Conservation (phyloP, 352 stramenopile species). For the Pythium rhizo-oryzae region DNA sequence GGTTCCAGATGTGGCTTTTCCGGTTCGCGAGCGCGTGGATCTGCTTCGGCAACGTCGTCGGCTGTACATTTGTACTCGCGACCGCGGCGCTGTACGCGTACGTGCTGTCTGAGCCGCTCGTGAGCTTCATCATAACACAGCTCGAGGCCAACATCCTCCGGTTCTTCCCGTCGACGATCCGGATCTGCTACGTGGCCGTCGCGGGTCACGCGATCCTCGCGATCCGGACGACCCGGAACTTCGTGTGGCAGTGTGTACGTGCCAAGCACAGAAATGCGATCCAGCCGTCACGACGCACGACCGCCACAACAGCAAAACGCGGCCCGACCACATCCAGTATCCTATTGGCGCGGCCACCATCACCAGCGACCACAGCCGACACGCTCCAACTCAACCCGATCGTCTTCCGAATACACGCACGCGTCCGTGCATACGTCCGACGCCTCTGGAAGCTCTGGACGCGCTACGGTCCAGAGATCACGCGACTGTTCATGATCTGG, state of each 20-base stretch:
- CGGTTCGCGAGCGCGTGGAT: constrained; percentile 3
- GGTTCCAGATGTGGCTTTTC: constrained; percentile 13
- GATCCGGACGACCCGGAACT: neutral
- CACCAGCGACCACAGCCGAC: too few species aligned
- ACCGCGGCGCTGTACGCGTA: constrained; percentile 2
- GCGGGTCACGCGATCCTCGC: constrained; percentile 2
- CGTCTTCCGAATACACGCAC: neutral
- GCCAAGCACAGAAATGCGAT: neutral
- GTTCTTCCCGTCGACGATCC: neutral
- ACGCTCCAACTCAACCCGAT: neutral
- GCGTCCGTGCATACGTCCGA: neutral
- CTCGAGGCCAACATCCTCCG: neutral
- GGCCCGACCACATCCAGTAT: neutral
- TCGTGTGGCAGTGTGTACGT: neutral
- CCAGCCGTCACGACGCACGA: neutral
- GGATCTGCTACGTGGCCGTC: neutral
- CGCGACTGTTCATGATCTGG: constrained; percentile 4
- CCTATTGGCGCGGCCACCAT: neutral
- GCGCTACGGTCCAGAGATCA: constrained; percentile 3
- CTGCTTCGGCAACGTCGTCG: neutral
- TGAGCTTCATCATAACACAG: neutral
- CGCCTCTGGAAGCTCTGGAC: neutral
- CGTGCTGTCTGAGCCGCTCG: neutral
- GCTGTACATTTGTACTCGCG: neutral
- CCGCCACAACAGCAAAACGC: neutral